phyloP scores from a whole-genome alignment of 2,329 filamentous ascomycete species.

The Colletotrichum sp. region DNA sequence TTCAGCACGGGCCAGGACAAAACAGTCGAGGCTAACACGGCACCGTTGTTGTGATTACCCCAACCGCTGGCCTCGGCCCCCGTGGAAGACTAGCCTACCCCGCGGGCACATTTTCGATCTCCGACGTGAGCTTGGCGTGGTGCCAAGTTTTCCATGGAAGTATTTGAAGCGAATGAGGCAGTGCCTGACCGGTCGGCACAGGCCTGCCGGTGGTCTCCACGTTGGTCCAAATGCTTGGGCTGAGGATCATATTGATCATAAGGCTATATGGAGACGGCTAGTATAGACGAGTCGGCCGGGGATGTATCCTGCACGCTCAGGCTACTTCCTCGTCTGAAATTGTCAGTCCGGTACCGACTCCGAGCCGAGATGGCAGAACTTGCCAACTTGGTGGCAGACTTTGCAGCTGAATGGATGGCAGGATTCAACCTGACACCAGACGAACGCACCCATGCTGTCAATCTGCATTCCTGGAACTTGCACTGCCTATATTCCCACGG shows the following conservation, averaged over 20 bases:
- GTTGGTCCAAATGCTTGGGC: neutral
- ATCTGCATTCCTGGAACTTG: neutral
- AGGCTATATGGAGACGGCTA: neutral
- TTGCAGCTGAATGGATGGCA: constrained; percentile 5
- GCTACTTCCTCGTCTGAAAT: neutral
- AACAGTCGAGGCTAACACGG: neutral
- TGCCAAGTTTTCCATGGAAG: neutral
- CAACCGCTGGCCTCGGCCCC: neutral
- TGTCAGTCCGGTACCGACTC: neutral
- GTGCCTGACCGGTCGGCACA: neutral
- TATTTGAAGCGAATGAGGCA: neutral
- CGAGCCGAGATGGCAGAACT: neutral
- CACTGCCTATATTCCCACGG: neutral
- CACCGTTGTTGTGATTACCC: neutral
- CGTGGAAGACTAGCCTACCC: neutral
- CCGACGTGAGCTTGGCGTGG: neutral
- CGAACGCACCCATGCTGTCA: neutral
- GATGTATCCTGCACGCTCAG: neutral
- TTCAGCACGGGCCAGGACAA: neutral
- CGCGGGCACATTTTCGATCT: neutral
- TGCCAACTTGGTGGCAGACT: neutral
- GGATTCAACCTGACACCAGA: constrained; percentile 1
- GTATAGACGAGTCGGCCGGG: neutral
- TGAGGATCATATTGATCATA: neutral
- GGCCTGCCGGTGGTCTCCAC: neutral